A percentile compares a stretch with the other conserved stretches of the same genome.
Evolutionary conservation across 192 early-diverging fungal species (phyloP).

Genomic region (Chytriomyces sp.): DNA sequence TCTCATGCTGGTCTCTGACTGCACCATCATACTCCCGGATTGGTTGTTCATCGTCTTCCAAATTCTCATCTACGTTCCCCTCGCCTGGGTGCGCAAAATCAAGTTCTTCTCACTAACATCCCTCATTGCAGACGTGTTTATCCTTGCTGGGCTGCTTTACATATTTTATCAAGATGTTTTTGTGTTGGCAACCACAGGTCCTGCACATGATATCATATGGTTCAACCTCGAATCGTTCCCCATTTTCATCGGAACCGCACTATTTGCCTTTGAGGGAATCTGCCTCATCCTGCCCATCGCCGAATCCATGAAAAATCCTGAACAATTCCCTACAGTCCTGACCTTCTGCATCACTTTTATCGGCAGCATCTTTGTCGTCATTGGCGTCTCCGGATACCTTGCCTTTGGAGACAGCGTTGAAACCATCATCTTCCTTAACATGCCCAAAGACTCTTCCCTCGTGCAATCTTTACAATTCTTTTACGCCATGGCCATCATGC

Average conservation of each 20-base stretch:
- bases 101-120: conserved; percentile 84
- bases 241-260: conserved; percentile 92
- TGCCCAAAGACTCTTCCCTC: conserved; percentile 68
- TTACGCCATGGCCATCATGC: conserved; percentile 90
- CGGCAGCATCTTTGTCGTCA: conserved; percentile 74
- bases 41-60: conserved; percentile 80
- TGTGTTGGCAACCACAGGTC: conserved; percentile 63
- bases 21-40: conserved; percentile 57
- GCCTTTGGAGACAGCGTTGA: conserved; percentile 83
- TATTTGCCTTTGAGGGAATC: conserved; percentile 89
- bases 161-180: conserved; percentile 81
- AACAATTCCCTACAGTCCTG: conserved; percentile 83
- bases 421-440: conserved; percentile 85
- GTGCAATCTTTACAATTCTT: conserved; percentile 77
- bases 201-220: conserved; percentile 64
- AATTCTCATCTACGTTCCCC: conserved; percentile 73
- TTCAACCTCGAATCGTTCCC: conserved; percentile 84
- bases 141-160: conserved; percentile 83
- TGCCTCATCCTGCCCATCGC: conserved; percentile 84
- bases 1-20: conserved; percentile 69
- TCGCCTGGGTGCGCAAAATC: conserved; percentile 91
- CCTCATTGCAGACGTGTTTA: conserved; percentile 90
- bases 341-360: conserved; percentile 76
- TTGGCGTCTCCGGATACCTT: conserved; percentile 82
- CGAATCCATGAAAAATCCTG: conserved; percentile 88